Evolutionary conservation across 148 eudicot species (phyloP), one percentile per base, ranked within the genome.

Genomic region (Camellia granthamiana): DNA sequence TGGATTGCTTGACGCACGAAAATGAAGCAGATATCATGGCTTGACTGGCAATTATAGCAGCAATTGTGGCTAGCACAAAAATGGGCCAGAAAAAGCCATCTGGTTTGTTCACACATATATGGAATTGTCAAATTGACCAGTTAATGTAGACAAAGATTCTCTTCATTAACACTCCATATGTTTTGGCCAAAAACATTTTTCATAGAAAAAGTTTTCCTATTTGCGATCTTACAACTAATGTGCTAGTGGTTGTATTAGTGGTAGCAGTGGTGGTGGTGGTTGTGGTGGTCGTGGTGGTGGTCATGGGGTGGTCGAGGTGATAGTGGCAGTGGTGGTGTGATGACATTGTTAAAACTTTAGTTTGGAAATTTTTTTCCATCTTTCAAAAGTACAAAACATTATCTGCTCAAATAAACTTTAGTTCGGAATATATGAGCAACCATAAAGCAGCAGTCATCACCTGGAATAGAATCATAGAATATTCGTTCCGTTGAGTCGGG

Each of bases 21-120:
- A 96, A 96, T 15, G 99, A 91, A 47, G 98, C 99, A 21, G 99
- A 96, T 56, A 96, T 96, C 99, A 96, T 96, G 77, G 99, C 97
- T 84, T 96, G 99, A 80, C 99, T 96, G 30, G 99, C 98, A 80
- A 96, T 93, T 69, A 93, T 69, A 21, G 98, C 99, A 79, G 99
- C 99, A 23, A 93, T 71, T 64, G 99, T 96, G 61, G 99, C 99
- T 61, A 90, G 63, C 74, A 91, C 93, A 79, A 96, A 96, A 51
- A 96, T 86, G 3, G 98, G 99, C 99, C 99, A 93, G 88, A 93
- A 96, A 62, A 93, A 67, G 69, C 90, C 86, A 13, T 82, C 98
- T 96, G 88, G 88, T 49, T 72, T 74, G 77, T 58, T 64, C 78
- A 83, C 54, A 72, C 62, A 69, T 30, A n/a, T 3, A 58, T 30